A percentile compares a stretch with the other conserved stretches of the same genome.
phyloP scores from a whole-genome alignment of 2,329 filamentous ascomycete genomes.

The Stagonosporopsis chrysanthemi region DNA sequence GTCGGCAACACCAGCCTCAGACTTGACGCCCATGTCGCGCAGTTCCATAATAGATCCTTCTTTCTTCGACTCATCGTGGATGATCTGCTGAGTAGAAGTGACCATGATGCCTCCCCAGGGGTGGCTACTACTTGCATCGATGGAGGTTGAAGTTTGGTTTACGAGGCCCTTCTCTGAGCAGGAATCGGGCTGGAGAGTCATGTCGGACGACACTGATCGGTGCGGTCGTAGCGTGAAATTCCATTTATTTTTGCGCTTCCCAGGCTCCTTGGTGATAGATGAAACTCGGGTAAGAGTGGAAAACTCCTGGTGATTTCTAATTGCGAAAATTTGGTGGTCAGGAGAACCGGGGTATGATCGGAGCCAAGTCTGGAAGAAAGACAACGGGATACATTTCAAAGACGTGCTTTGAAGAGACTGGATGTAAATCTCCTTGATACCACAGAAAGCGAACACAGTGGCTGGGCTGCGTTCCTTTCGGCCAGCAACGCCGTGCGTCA shows the following conservation, averaged over 20 bases:
- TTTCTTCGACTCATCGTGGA: slow-evolving; percentile 38
- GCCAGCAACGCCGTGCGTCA: slow-evolving; percentile 32
- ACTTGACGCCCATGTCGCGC: slow-evolving; percentile 43
- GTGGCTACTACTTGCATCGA: slow-evolving; percentile 21
- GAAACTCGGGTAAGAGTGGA: slow-evolving; percentile 41
- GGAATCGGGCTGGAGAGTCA: slow-evolving; percentile 32
- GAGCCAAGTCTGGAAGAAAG: slow-evolving; percentile 56
- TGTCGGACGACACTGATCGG: slow-evolving; percentile 19
- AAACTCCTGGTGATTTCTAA: slow-evolving; percentile 57
- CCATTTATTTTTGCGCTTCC: slow-evolving; percentile 25
- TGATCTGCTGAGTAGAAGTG: slow-evolving; percentile 46
- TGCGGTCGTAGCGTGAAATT: slow-evolving; percentile 21
- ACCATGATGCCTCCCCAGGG: slow-evolving; percentile 51
- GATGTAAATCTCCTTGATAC: slow-evolving; percentile 53
- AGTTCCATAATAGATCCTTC: slow-evolving; percentile 36
- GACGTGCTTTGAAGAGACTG: slow-evolving; percentile 40
- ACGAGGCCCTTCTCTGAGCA: slow-evolving; percentile 44
- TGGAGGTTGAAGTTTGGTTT: slow-evolving; percentile 11
- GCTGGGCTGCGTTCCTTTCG: slow-evolving; percentile 40
- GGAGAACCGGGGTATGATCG: slow-evolving; percentile 54
- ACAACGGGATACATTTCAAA: slow-evolving; percentile 50
- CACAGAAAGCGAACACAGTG: slow-evolving; percentile 55
- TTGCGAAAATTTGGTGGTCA: slow-evolving; percentile 55
- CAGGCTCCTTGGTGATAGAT: slow-evolving; percentile 13
- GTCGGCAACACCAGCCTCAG: slow-evolving; percentile 43